Percentiles rank a stretch among this genome's conserved stretches.
Conservation (phyloP, 169 alveolate genomes). For the Eimeria falciformis region DNA sequence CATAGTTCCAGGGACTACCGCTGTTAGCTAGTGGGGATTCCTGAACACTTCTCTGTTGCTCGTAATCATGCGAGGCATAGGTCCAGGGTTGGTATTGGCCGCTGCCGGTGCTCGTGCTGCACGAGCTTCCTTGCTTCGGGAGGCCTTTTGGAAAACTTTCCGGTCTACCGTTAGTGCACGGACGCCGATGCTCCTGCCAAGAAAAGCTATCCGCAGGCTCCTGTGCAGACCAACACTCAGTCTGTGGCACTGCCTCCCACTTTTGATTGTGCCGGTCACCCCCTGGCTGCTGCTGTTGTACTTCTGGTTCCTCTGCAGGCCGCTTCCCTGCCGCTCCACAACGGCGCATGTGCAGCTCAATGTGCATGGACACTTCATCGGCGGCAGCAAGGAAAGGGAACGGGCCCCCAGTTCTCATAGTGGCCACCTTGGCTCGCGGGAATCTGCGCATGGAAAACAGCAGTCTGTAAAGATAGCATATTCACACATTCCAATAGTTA, state of each 20-base stretch:
- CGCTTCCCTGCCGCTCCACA: not conserved
- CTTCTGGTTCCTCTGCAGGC: not conserved
- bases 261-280: no score
- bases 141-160: not conserved
- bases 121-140: not conserved
- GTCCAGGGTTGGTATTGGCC: not conserved
- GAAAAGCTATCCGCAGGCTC: not conserved
- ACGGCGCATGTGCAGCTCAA: conserved; percentile 33
- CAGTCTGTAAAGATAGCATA: not conserved
- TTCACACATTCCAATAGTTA: not conserved
- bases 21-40: no score
- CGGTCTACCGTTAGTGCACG: no score
- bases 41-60: no score
- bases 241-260: not conserved
- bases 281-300: conserved; percentile 1
- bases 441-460: no score
- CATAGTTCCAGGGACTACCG: no score
- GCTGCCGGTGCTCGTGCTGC: not conserved
- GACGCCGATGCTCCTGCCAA: no score
- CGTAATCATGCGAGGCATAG: not conserved
- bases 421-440: conserved; percentile 37
- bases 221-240: not conserved
- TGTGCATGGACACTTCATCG: conserved; percentile 37
- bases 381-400: conserved; percentile 42
- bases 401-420: conserved; percentile 21